Evolutionary conservation across 345 rosid species (phyloP), one percentile per base, ranked within the genome.

Genomic region (Eucalyptus erythrocorys): DNA sequence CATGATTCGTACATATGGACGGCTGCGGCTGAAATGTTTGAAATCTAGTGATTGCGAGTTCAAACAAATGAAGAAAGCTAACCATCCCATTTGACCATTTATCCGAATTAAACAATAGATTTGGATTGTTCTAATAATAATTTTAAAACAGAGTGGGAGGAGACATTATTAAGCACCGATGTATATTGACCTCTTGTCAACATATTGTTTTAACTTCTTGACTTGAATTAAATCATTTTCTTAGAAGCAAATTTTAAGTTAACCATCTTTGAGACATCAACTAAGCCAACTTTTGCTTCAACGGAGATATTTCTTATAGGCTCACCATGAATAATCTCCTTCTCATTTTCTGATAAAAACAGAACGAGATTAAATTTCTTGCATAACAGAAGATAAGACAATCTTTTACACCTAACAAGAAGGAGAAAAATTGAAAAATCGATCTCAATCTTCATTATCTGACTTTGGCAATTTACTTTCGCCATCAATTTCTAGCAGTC

Each of bases 401-500:
- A 57, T 57, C 30, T 24, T 1, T 57, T 57, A 57, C 64, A 10
- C 6, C 27, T 4, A 24, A 57, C 13, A 10, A 24, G 24, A 57
- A 24, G 64, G 64, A 2, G 64, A 27, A 59, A 61, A 27, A 4
- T 8, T 61, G 68, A 49, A 32, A 61, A 61, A 61, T 30, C 34
- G 71, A 30, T 61, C 81, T 85, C 3, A 26, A 48, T 49, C 37
- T 79, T 30, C 86, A 22, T 71, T 3, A 9, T 27, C 68, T 11
- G 64, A 37, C 45, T 16, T 24, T 9, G 13, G 57, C 27, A 37
- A 66, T 87, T 81, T 55, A 85, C 86, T 30, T 50, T 87, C 89
- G 87, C 14, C 90, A 45, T 76, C 88, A 34, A 84, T 68, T 85
- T 91, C 91, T 53, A 91, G 68, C 57, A 92, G 87, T 48, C 88